These are phyloP conservation scores for Actinomortierella wolfii DNA, from an alignment of 371 early-diverging fungal species.

Conservation along the genomic window DNA sequence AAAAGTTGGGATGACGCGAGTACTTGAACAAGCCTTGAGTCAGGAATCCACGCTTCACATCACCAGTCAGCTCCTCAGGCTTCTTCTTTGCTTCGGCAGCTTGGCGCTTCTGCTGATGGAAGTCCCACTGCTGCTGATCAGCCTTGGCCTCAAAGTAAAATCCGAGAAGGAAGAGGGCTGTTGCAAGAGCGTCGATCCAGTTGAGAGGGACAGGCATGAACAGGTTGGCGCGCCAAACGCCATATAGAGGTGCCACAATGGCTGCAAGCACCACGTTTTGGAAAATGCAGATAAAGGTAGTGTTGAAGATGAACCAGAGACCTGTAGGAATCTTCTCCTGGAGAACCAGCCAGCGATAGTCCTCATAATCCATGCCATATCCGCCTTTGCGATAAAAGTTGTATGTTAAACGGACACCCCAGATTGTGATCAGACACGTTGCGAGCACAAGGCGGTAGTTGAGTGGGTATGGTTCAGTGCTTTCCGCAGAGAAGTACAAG, in stretches of 20 bases:
- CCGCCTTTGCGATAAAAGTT: slow-evolving; percentile 85
- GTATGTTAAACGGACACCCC: slow-evolving; percentile 82
- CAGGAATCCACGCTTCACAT: slow-evolving; percentile 70
- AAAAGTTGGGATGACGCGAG: slow-evolving; percentile 86
- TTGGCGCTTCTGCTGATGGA: slow-evolving; percentile 71
- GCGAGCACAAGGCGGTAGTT: slow-evolving; percentile 52
- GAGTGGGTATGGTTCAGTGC: slow-evolving; percentile 33
- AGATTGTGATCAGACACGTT: slow-evolving; percentile 60
- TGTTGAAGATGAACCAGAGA: slow-evolving; percentile 74
- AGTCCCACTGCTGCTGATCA: slow-evolving; percentile 85
- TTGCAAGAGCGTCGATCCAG: slow-evolving; percentile 55
- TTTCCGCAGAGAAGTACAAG: slow-evolving; percentile 36
- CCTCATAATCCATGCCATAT: slow-evolving; percentile 71
- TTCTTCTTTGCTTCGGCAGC: slow-evolving; percentile 35
- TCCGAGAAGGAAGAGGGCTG: slow-evolving; percentile 50
- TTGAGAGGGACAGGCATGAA: slow-evolving; percentile 17
- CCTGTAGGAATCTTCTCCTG: slow-evolving; percentile 45
- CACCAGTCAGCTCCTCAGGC: slow-evolving; percentile 40
- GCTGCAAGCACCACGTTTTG: slow-evolving; percentile 74
- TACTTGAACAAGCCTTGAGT: slow-evolving; percentile 75
- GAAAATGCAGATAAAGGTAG: slow-evolving; percentile 73
- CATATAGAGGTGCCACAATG: slow-evolving; percentile 66
- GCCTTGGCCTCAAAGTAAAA: slow-evolving; percentile 70
- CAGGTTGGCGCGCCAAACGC: slow-evolving; percentile 41
- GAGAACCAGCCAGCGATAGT: slow-evolving; percentile 77